Base-by-base conservation (phyloP, 2,329 filamentous ascomycete genomes). In the Pseudogymnoascus sp. region DNA sequence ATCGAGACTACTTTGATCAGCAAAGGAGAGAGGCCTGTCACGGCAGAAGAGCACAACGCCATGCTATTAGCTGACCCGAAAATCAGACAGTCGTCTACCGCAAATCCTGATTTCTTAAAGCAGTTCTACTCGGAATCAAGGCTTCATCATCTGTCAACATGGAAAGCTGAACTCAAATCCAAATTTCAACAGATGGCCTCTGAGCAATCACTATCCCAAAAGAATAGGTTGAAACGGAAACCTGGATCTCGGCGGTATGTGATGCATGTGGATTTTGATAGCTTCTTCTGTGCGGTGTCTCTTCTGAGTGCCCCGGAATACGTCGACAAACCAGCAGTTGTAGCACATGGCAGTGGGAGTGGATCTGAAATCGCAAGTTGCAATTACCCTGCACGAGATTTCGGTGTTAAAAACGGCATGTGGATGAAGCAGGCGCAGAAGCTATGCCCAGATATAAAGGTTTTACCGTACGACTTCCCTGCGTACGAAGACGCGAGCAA, bases 331-430 rank as follows among this genome's bases (percentile, higher is more conserved):
- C 95, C 96, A 0, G 86, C 89, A 1, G 95, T 90, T 0, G 90
- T 99, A 35, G 93, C 95, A 3, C 95, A 99, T 72, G 89, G 93
- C 4, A 83, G 83, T 50, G 93, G 93, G 0, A 85, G 84, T 23
- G 91, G 91, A 0, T 96, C 93, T 0, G 95, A 99, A 72, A 97
- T 99, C 70, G 95, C 95, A 21, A 97, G 93, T 67, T 99, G 95
- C 76, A 99, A 99, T 71, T 99, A 99, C 72, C 87, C 89, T 19
- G 95, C 96, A 6, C 86, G 95, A 38, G 82, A 84, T 33, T 95
- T 88, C 69, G 93, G 93, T 1, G 82, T 99, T 62, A 96, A 93
- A 72, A 99, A 99, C 69, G 96, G 96, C 38, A 99, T 97, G 95
- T 99, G 96, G 95, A 97, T 99, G 93, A 96, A 93, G 73, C 82